These are phyloP conservation scores for Discostella stelligeroides DNA, from an alignment of 108 stramenopile genomes.

Conservation along the genomic window DNA sequence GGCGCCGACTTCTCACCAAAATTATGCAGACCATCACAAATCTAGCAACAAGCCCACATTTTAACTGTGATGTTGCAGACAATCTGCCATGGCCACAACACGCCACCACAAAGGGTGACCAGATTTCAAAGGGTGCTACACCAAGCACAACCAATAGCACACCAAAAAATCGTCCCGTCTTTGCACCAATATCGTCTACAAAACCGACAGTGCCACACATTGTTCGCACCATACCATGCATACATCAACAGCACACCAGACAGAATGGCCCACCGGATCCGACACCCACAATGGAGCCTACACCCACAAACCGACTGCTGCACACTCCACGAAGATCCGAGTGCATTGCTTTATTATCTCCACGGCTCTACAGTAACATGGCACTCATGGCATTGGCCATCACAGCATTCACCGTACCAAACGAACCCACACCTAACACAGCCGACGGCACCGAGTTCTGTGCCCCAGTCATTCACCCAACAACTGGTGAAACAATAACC, in stretches of 20 bases:
- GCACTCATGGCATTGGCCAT: too few species aligned
- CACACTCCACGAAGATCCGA: neutral
- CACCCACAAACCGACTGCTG: neutral
- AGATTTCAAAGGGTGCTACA: too few species aligned
- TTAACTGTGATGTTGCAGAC: too few species aligned
- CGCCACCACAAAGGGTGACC: too few species aligned
- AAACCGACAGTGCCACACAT: too few species aligned
- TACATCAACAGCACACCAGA: neutral
- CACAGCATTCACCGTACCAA: too few species aligned
- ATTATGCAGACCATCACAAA: too few species aligned
- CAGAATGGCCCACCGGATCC: neutral
- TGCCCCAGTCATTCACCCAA: constrained; percentile 12
- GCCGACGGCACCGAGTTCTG: neutral
- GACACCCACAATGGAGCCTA: neutral
- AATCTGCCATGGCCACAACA: too few species aligned
- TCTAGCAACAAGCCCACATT: too few species aligned
- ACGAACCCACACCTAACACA: too few species aligned
- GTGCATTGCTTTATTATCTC: neutral
- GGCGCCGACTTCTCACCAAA: too few species aligned
- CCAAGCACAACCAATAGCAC: too few species aligned
- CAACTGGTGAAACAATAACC: constrained; percentile 13
- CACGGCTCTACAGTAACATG: neutral
- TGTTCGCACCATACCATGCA: neutral
- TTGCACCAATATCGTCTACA: neutral
- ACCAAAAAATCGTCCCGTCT: neutral